These are phyloP conservation scores for Glaciozyma antarctica DNA, from an alignment of 768 basidiomycete genomes.

Conservation along the genomic window DNA sequence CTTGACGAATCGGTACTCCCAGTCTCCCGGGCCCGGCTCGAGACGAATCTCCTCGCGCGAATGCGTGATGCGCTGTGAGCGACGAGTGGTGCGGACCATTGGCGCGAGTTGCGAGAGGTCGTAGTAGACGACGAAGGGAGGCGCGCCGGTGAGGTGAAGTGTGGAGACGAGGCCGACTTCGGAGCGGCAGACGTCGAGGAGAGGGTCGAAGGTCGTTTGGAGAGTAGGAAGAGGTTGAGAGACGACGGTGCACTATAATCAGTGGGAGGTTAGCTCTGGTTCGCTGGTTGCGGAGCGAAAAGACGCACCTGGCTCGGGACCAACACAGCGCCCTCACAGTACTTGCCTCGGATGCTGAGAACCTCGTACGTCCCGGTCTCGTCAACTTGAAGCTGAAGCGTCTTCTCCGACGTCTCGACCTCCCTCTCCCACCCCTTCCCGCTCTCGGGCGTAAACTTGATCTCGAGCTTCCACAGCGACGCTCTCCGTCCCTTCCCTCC, in stretches of 20 bases:
- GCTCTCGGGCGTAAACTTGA: conserved; percentile 9
- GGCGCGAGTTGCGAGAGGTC: conserved; percentile 4
- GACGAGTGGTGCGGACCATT: neutral
- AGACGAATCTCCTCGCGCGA: conserved; percentile 21
- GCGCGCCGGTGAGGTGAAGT: conserved; percentile 23
- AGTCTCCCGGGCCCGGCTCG: conserved; percentile 23
- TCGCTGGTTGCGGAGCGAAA: no score
- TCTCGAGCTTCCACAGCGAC: conserved; percentile 1
- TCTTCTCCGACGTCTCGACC: conserved; percentile 1
- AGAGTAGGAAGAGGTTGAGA: conserved; percentile 24
- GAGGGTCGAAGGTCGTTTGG: conserved; percentile 15
- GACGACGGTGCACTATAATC: conserved; percentile 15
- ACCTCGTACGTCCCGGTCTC: conserved; percentile 25
- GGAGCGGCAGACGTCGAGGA: conserved; percentile 26
- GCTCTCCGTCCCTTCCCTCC: neutral
- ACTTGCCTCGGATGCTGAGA: conserved; percentile 9
- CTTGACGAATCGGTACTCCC: conserved; percentile 23
- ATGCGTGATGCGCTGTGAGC: conserved; percentile 5
- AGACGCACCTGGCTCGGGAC: conserved; percentile 17
- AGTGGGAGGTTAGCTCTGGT: neutral
- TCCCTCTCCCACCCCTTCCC: neutral
- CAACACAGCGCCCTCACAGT: conserved; percentile 17
- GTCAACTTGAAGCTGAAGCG: conserved; percentile 7
- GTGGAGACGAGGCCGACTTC: conserved; percentile 18
- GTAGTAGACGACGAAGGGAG: conserved; percentile 29